Evolutionary conservation across 1,139 yeast species (phyloP), one percentile per base, ranked within the genome.

Genomic region (Suhomyces taliae): DNA sequence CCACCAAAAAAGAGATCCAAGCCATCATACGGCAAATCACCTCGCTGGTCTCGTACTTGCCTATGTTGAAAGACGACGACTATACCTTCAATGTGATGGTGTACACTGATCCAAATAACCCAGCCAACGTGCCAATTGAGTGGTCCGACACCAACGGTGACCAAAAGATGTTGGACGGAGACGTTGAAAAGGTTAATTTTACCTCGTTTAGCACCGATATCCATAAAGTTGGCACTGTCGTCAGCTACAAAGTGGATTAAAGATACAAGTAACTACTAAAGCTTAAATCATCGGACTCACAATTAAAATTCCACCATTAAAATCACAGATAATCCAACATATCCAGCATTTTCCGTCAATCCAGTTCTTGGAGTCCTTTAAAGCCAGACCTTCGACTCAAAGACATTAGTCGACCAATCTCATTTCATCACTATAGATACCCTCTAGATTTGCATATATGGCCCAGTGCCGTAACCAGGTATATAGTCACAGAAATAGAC

Each of bases 31-130:
- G 97, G 40, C 98, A 91, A 60, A 87, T 91, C 45, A 90, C 96
- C 0, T 90, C 96, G 0, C 86, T 95, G 44, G 89, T 88, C 1
- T 83, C 96, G 0, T 90, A 90, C 61, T 72, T 91, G 45, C 98
- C 98, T 0, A 78, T 87, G 29, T 69, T 91, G 37, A 73, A 75
- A 46, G 81, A 84, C 11, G 85, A 80, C 34, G 81, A 80, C 27
- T 84, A 87, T 58, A 88, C 97, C 0, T 90, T 91, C 65, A 90
- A 88, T 59, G 95, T 91, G 1, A 71, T 90, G 50, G 97, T 90
- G 0, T 87, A 88, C 61, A 88, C 97, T 0, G 90, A 86, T 54
- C 85, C 85, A 2, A 80, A 80, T 51, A 82, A 86, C 11, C 78
- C 78, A 36, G 78, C 79, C 38, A 62, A 62, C 41, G 85, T 87